Base-by-base conservation (phyloP, 768 basidiomycete genomes). In the Serendipita sp. region DNA sequence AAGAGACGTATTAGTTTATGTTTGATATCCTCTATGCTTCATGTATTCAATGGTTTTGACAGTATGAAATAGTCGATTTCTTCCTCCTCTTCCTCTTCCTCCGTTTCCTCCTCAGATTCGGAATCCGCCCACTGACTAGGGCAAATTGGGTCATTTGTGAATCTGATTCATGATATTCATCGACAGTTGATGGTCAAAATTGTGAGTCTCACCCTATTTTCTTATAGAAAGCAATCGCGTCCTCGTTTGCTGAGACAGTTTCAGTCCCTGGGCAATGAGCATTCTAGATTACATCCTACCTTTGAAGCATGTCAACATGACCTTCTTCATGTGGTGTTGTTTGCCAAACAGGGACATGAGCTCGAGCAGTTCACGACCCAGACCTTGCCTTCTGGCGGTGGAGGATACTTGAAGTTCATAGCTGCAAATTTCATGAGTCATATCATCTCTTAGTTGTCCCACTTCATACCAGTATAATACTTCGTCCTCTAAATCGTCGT, bases 271-370 rank as follows among this genome's bases (percentile, higher is more conserved):
- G 16, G 28, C 10, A 32, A 28, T 16, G 23, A 34, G 32, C 16
- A 7, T 13, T 41, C 38, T 41, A 65, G 65, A 36, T 34, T 11
- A 41, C 16, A 56, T 16, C 41, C 58, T 38, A 71, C 71, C 65
- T 54, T 69, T 69, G 60, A 70, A 70, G 2, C 66, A 69, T 3
- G 71, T 72, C 35, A 72, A 58, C 67, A 72, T 72, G 1, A 63
- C 54, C 63, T 72, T 72, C 23, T 66, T 63, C 68, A 72, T 69
- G 44, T 58, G 58, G 38, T 62, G 68, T 45, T 67, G 56, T 16
- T 28, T 28, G 0, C 58, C 68, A 3, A 69, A 56, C 30, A 64
- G 48, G 2, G 66, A 52, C 35, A 72, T 64, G 16, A 35, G 32
- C 2, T 68, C 65, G 67, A 71, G 69, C 13, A 72, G 60, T 4